A percentile compares a stretch with the other conserved stretches of the same genome.
phyloP scores from a whole-genome alignment of 2,329 filamentous ascomycete genomes.

The Paecilomyces sp. region DNA sequence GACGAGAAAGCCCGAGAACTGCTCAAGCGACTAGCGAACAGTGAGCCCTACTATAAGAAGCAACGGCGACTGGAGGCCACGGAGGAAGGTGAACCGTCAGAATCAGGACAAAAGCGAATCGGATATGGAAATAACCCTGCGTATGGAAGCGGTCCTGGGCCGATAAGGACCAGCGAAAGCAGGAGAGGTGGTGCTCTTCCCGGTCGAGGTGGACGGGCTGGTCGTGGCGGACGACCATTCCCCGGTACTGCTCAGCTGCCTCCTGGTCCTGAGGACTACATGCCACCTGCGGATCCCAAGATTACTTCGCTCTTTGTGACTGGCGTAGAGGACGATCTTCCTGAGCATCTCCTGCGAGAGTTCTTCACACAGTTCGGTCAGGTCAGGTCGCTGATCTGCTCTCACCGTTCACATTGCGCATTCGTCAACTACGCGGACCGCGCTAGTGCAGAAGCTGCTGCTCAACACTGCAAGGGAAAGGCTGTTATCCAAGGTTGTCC shows the following conservation, averaged over 20 bases:
- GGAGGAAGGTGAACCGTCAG: constrained; percentile 33
- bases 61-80: constrained; percentile 64
- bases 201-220: constrained; percentile 43
- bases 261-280: constrained; percentile 75
- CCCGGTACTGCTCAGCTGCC: constrained; percentile 67
- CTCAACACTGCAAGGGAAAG: constrained; percentile 75
- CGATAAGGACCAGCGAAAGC: constrained; percentile 67
- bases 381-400: constrained; percentile 88
- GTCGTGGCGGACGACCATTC: constrained; percentile 52
- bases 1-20: constrained; percentile 94
- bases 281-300: constrained; percentile 73
- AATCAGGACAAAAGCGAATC: constrained; percentile 36
- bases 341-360: constrained; percentile 81
- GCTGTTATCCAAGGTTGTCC: constrained; percentile 89
- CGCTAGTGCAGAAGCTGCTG: constrained; percentile 77
- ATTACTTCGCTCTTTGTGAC: constrained; percentile 93
- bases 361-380: constrained; percentile 87
- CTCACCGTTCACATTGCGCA: constrained; percentile 93
- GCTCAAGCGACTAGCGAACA: constrained; percentile 74
- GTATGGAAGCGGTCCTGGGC: constrained; percentile 46
- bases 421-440: constrained; percentile 91
- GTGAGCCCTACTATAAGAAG: constrained; percentile 92
- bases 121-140: constrained; percentile 42
- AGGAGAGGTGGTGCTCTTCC: constrained; percentile 31
- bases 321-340: constrained; percentile 90